Percentiles rank a stretch among this genome's conserved stretches.
Evolutionary conservation across 2,329 filamentous ascomycete genomes (phyloP).

Genomic region (Helotiales sp.): DNA sequence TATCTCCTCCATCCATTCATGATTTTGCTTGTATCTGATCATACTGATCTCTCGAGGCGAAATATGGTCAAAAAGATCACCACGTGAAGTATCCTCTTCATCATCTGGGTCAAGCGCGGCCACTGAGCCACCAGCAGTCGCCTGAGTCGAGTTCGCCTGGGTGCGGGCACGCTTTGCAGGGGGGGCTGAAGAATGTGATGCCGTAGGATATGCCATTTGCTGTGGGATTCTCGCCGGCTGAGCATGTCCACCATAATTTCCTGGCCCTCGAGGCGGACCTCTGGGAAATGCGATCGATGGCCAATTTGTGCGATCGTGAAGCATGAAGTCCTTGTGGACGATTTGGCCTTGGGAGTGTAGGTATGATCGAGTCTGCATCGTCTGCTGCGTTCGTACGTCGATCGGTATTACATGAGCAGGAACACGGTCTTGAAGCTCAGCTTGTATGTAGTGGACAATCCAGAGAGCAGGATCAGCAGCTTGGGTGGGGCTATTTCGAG

Average conservation of each 20-base stretch:
- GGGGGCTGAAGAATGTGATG: constrained; percentile 46
- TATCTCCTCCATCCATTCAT: constrained; percentile 99
- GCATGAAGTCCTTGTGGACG: constrained; percentile 89
- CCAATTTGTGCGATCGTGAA: constrained; percentile 88
- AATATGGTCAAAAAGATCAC: constrained; percentile 86
- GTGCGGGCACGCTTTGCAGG: constrained; percentile 53
- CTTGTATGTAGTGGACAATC: constrained; percentile 85
- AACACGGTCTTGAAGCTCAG: constrained; percentile 72
- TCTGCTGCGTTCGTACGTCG: constrained; percentile 58
- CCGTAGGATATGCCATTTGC: constrained; percentile 61
- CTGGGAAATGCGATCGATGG: constrained; percentile 74
- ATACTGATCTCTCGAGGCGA: constrained; percentile 88
- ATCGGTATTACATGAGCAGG: constrained; percentile 67
- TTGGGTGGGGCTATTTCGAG: constrained; percentile 67
- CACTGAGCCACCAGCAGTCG: constrained; percentile 16
- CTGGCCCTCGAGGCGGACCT: constrained; percentile 41
- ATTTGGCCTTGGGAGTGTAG: constrained; percentile 78
- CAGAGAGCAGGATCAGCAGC: constrained; percentile 80
- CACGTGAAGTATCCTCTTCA: constrained; percentile 83
- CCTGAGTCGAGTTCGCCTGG: constrained; percentile 21
- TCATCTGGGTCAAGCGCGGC: constrained; percentile 60
- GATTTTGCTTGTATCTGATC: constrained; percentile 87
- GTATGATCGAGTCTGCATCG: constrained; percentile 61
- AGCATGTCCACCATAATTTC: constrained; percentile 29
- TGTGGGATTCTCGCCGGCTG: constrained; percentile 41